phyloP scores from a whole-genome alignment of 345 rosid species.

The Sisymbrium altissimum region DNA sequence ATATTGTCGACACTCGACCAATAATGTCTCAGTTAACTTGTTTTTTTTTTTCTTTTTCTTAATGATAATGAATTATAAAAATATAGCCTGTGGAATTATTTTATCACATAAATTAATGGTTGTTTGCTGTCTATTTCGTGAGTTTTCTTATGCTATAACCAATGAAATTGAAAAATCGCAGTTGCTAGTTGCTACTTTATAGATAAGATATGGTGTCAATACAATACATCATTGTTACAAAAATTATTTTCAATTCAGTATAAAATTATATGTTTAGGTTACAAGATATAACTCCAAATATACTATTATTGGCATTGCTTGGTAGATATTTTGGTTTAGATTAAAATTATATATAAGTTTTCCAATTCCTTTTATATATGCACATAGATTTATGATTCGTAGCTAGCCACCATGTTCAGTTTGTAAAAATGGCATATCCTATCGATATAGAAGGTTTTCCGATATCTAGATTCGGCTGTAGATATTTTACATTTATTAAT shows the following conservation, averaged over 20 bases:
- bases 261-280: not conserved
- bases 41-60: not conserved
- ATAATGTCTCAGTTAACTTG: constrained; percentile 1
- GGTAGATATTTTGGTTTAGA: not conserved
- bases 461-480: not conserved
- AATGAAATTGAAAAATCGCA: not conserved
- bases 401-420: not conserved
- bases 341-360: not conserved
- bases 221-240: not conserved
- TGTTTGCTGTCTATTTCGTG: constrained; percentile 1
- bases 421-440: not conserved
- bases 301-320: constrained; percentile 1
- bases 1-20: constrained; percentile 6
- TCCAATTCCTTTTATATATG: not conserved
- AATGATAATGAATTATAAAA: not conserved
- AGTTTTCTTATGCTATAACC: not conserved
- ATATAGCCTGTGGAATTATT: not conserved
- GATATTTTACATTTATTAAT: not conserved
- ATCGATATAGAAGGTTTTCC: constrained; percentile 11
- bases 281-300: not conserved
- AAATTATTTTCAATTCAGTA: not conserved
- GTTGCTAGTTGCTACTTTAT: not conserved
- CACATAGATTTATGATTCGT: not conserved
- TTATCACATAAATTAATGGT: not conserved
- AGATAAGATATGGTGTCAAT: not conserved